A percentile compares a stretch with the other conserved stretches of the same genome.
phyloP scores from a whole-genome alignment of 352 stramenopile genomes.

The Phytophthora hybrid region DNA sequence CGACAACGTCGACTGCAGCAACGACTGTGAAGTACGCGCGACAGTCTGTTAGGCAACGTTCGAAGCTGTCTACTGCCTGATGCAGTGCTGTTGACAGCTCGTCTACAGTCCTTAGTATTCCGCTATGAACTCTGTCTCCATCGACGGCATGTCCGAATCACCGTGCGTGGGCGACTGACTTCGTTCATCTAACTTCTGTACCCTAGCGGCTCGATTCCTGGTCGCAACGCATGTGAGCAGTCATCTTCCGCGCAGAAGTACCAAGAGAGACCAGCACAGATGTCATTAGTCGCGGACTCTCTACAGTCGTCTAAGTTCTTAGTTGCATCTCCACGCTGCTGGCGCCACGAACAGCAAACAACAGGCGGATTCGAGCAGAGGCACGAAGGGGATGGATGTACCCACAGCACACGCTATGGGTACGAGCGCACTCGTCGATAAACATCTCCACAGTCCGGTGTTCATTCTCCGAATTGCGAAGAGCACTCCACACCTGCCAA shows the following conservation, averaged over 20 bases:
- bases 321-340: neutral
- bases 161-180: neutral
- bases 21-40: too few species aligned
- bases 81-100: neutral
- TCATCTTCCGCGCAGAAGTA: neutral
- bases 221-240: neutral
- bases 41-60: neutral
- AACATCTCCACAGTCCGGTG: neutral
- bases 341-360: constrained; percentile 22
- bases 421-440: neutral
- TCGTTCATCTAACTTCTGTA: neutral
- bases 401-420: neutral
- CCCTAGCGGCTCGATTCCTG: neutral
- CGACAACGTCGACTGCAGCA: too few species aligned
- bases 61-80: neutral
- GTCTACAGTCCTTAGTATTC: neutral
- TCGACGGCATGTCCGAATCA: constrained; percentile 8
- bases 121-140: neutral
- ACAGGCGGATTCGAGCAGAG: constrained; percentile 12
- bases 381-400: constrained; percentile 1
- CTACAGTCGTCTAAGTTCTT: neutral
- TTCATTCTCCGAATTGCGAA: constrained; percentile 30
- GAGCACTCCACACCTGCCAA: constrained; percentile 1
- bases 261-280: neutral
- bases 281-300: neutral